Evolutionary conservation across 176 grass and related monocot genomes (phyloP).

Genomic region (Carex littledalei): DNA sequence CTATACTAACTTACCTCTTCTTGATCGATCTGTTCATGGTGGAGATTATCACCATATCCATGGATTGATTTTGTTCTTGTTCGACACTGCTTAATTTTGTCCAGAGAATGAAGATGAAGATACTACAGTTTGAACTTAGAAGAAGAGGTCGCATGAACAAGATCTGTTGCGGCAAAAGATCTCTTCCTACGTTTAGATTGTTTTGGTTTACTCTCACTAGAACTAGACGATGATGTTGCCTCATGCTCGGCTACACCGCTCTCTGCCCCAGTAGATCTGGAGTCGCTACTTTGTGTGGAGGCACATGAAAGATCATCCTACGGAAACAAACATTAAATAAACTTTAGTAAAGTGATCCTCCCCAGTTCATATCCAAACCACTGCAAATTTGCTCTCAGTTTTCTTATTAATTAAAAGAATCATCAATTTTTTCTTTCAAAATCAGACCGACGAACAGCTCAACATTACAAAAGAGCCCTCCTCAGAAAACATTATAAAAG

Average conservation of each 20-base stretch:
- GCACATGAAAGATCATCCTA: constrained; percentile 19
- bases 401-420: not conserved
- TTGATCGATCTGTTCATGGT: not conserved
- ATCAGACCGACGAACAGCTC: not conserved
- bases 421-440: not conserved
- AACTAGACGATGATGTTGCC: not conserved
- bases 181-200: not conserved
- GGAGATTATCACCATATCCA: not conserved
- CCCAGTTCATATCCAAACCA: not conserved
- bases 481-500: not conserved
- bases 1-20: constrained; percentile 3
- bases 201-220: not conserved
- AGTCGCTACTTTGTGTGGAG: not conserved
- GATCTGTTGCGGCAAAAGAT: not conserved
- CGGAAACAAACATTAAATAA: not conserved
- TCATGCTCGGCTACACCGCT: constrained; percentile 2
- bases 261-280: constrained; percentile 10
- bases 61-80: not conserved
- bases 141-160: not conserved
- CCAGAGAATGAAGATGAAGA: not conserved
- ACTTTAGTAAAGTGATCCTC: constrained; percentile 2
- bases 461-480: not conserved
- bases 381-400: not conserved
- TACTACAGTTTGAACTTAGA: not conserved
- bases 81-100: not conserved